Evolutionary conservation across 1,284 basidiomycete species (phyloP), one percentile per base, ranked within the genome.

Genomic region (Ceratobasidium sp.): DNA sequence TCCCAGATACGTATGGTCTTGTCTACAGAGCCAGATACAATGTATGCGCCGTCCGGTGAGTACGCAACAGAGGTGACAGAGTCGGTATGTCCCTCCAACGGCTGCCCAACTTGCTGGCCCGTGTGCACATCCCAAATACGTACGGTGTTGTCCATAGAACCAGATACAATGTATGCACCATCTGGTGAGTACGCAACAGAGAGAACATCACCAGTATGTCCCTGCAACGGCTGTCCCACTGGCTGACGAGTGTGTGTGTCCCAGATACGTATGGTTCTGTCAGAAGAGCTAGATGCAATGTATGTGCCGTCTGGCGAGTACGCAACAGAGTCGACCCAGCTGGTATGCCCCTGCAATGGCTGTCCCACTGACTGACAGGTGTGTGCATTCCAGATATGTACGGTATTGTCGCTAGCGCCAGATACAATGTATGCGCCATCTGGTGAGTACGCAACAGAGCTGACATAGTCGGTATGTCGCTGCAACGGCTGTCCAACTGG

Each of bases 301-400:
- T 18, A 80, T 68, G 85, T 83, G n/a, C 86, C 86, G 77, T 87
- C 87, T 15, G 86, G 86, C 13, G 85, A 84, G 81, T 87, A 87
- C 23, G 82, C 82, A 76, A 88, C 87, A 2, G 83, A 85, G 80
- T 87, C 86, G 78, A 87, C 86, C 68, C 83, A 84, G 80, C 86
- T 85, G 75, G 84, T 85, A 81, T 87, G 87, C 2, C 46, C 46
- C 18, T 10, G 10, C 12, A 18, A 12, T 20, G 66, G 63, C 28
- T 72, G 18, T 2, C 40, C 46, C 18, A 77, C 51, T 7, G 1
- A 4, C 10, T 7, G 15, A 5, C 70, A 61, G 20, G 53, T 69
- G 5, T 15, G 18, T 12, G 77, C 77, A 75, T 80, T 46, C 79
- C 79, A 80, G 2, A 80, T 12, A 15, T 61, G 77, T 18, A 80